phyloP scores from a whole-genome alignment of 495 filamentous ascomycete genomes.

The Penicillium paradoxum region DNA sequence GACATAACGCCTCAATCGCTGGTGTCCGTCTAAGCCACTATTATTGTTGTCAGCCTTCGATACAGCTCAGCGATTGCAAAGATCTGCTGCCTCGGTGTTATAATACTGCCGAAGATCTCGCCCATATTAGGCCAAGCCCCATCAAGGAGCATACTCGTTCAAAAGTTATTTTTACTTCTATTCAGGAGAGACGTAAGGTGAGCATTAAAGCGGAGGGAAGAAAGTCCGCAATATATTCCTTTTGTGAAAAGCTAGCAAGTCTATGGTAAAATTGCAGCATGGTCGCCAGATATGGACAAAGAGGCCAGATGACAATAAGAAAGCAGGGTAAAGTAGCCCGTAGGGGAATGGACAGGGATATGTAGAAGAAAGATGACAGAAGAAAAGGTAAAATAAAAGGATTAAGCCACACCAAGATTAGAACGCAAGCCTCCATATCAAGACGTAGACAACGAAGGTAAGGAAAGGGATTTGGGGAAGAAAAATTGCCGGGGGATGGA shows the following conservation, averaged over 20 bases:
- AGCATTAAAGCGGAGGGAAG: neutral
- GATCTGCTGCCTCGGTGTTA: too few relatives aligned
- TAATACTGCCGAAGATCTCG: too few relatives aligned
- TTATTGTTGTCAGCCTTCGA: too few relatives aligned
- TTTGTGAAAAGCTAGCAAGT: neutral
- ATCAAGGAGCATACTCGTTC: too few relatives aligned
- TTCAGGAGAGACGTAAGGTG: neutral
- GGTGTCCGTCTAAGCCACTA: too few relatives aligned
- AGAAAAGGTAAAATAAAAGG: constrained; percentile 11
- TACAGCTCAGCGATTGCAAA: too few relatives aligned
- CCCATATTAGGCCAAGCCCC: too few relatives aligned
- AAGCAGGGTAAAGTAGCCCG: constrained; percentile 1
- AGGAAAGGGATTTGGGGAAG: neutral
- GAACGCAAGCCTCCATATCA: neutral
- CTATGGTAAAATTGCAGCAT: constrained; percentile 3
- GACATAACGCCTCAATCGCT: too few relatives aligned
- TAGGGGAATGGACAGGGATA: constrained; percentile 8
- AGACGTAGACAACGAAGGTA: neutral
- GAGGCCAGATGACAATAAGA: neutral
- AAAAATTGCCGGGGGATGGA: constrained; percentile 22
- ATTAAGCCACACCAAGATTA: constrained; percentile 10
- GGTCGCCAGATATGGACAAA: constrained; percentile 6
- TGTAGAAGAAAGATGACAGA: constrained; percentile 5
- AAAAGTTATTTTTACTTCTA: too few relatives aligned
- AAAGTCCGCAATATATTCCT: neutral